A percentile compares a stretch with the other conserved stretches of the same genome.
phyloP scores from a whole-genome alignment of 306 rosid species.

The Lithocarpus polystachyus region DNA sequence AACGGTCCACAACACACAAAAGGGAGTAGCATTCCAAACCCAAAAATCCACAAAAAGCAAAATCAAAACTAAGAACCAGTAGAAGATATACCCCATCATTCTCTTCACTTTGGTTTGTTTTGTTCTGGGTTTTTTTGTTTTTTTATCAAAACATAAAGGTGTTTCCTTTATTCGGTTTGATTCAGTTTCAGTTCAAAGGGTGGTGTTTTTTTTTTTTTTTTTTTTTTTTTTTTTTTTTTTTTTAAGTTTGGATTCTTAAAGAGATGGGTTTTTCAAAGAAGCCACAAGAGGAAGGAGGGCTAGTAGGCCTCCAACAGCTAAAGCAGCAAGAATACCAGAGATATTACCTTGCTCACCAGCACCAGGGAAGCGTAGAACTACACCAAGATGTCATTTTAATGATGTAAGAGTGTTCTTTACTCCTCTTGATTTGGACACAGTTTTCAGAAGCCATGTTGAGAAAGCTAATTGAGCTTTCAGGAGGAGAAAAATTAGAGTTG shows the following conservation, averaged over 20 bases:
- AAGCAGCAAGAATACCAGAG: conserved; percentile 75
- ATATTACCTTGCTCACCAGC: conserved; percentile 74
- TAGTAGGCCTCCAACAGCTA: conserved; percentile 70
- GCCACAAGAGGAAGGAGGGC: conserved; percentile 48
- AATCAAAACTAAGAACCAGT: no score
- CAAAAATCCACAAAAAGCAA: no score
- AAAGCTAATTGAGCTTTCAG: conserved; percentile 48
- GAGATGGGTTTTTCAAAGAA: conserved; percentile 87
- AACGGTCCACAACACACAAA: no score
- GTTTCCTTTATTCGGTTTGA: neutral
- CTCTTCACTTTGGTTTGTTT: conserved; percentile 8
- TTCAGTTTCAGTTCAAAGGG: neutral
- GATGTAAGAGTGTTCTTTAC: conserved; percentile 67
- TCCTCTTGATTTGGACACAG: conserved; percentile 89
- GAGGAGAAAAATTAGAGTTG: conserved; percentile 8
- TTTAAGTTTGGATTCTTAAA: neutral
- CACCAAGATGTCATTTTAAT: conserved; percentile 37
- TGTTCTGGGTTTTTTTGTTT: neutral
- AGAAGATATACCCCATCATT: conserved; percentile 26
- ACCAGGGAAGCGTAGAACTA: conserved; percentile 71
- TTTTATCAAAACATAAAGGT: neutral
- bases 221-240: neutral
- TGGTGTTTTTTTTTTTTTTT: no score
- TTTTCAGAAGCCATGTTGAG: conserved; percentile 68
- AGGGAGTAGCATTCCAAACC: no score